These are phyloP conservation scores for Gossypium bickii DNA, from an alignment of 345 rosid genomes.

Conservation along the genomic window DNA sequence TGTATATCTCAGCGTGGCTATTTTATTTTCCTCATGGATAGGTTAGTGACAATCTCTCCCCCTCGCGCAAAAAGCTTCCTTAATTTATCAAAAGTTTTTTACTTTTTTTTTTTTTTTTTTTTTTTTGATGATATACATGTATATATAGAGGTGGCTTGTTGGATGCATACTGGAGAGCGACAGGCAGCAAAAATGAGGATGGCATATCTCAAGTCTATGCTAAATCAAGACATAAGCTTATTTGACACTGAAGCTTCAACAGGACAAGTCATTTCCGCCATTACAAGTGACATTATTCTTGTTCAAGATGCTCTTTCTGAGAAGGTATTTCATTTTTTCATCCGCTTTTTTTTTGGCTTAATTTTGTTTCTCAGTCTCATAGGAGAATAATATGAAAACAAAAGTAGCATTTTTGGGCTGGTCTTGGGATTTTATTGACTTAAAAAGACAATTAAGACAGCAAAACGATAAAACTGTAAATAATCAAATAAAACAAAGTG, in stretches of 20 bases:
- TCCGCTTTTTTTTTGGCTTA: too few relatives aligned
- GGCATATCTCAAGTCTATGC: conserved; percentile 81
- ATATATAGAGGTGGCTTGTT: conserved; percentile 80
- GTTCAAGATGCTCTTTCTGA: conserved; percentile 98
- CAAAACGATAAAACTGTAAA: not conserved
- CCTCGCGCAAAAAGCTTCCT: not conserved
- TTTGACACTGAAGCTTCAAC: conserved; percentile 91
- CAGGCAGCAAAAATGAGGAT: conserved; percentile 93
- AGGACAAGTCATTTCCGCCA: conserved; percentile 84
- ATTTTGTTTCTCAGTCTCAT: not conserved
- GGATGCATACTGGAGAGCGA: conserved; percentile 98
- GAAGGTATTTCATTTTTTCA: conserved; percentile 45
- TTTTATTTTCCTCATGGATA: conserved; percentile 87
- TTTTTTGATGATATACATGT: not conserved
- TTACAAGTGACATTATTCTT: conserved; percentile 79
- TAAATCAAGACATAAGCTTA: conserved; percentile 83
- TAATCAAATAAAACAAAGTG: not conserved
- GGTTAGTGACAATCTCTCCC: conserved; percentile 34
- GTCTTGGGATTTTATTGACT: not conserved
- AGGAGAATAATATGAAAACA: not conserved
- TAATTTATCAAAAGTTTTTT: not conserved
- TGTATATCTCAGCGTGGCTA: conserved; percentile 81
- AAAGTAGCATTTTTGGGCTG: not conserved
- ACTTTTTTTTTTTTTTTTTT: not conserved
- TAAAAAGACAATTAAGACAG: not conserved